phyloP scores from a whole-genome alignment of 1,284 basidiomycete genomes.

The Farysia itapuensis region DNA sequence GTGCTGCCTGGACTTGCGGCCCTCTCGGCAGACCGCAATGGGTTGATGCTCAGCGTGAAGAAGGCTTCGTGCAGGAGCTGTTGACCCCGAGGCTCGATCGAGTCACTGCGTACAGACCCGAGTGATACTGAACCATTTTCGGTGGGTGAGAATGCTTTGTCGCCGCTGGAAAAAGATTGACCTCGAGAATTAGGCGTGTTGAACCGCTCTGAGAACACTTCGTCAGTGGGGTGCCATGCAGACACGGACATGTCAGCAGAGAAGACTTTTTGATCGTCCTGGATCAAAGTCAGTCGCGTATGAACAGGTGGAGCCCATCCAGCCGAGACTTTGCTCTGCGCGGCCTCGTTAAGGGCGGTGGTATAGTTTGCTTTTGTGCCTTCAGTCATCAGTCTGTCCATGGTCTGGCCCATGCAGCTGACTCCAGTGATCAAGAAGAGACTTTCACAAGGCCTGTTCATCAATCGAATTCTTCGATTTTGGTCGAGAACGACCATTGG shows the following conservation, averaged over 20 bases:
- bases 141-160: conserved; percentile 5
- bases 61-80: conserved; percentile 42
- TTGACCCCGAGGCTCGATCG: conserved; percentile 9
- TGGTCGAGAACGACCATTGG: conserved; percentile 51
- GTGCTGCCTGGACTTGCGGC: conserved; percentile 34
- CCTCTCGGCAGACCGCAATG: conserved; percentile 31
- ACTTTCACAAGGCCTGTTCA: conserved; percentile 50
- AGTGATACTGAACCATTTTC: background rate
- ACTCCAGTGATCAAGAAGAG: conserved; percentile 38
- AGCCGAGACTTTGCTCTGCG: conserved; percentile 17
- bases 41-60: conserved; percentile 45
- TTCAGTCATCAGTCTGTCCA: conserved; percentile 39
- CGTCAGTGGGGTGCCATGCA: conserved; percentile 53
- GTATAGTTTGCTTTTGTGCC: conserved; percentile 11
- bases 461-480: conserved; percentile 46
- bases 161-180: conserved; percentile 5
- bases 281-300: conserved; percentile 43
- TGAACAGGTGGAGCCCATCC: conserved; percentile 35
- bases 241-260: conserved; percentile 43
- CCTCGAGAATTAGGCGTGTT: conserved; percentile 18
- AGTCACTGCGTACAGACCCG: conserved; percentile 5
- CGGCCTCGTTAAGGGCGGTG: conserved; percentile 43
- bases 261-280: conserved; percentile 35
- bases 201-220: conserved; percentile 45
- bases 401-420: conserved; percentile 38